Evolutionary conservation across 1,284 basidiomycete species (phyloP), one percentile per base, ranked within the genome.

Genomic region (Albatrellus sp.): DNA sequence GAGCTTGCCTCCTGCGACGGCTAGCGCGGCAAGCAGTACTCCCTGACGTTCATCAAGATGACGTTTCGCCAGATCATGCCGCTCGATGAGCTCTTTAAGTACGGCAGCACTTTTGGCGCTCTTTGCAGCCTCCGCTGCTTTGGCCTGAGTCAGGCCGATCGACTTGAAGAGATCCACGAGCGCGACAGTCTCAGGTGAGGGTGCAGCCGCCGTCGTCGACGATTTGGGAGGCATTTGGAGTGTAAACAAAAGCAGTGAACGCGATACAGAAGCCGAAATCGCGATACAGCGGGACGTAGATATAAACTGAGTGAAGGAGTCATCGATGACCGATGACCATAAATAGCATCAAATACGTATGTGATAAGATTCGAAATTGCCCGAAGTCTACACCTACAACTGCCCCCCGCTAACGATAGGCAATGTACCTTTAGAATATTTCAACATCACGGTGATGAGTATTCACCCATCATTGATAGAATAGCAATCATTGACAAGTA

Each of bases 51-150:
- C 89, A 47, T 87, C 83, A 29, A 90, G 68, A 9, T 58, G 57
- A 46, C 63, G 61, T 13, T 63, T 63, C 16, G 65, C 59, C n/a
- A 81, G 66, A 9, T 67, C 60, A 54, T 80, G 68, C 42, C 66
- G 66, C 47, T 79, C 72, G 53, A 92, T 80, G 44, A 91, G 72
- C 28, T 76, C 74, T 53, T 77, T 80, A 48, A 96, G 72, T 5
- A 80, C 68, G 2, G 70, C 58, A 3, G 87, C 82, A 50, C 75
- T 76, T 68, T 89, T 93, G 6, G 81, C 64, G 47, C 74, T 84
- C 60, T 90, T 88, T 31, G 80, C 78, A 14, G 87, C 83, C 58
- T 97, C 91, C 17, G 75, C 72, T 0, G 92, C 88, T 59, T 90
- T 89, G 46, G 83, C 70, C 46, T 80, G 73, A 40, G 80, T 73